Base-by-base conservation (phyloP, 2,329 filamentous ascomycete species). In the Fusarium lateritium region DNA sequence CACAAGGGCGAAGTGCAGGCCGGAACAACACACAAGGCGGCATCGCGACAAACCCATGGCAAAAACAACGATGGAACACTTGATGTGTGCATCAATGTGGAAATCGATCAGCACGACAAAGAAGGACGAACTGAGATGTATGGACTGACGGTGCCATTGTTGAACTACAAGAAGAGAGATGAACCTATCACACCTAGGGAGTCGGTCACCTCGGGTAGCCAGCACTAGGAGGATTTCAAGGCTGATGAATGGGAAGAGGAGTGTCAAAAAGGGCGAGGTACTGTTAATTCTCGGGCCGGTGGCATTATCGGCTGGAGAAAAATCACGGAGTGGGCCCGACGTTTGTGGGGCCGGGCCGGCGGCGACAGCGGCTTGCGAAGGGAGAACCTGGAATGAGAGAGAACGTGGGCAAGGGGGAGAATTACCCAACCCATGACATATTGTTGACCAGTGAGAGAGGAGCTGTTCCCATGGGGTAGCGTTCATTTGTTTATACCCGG, bases 1-100 rank as follows among this genome's bases (percentile, higher is more conserved):
- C 91, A 94, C 76, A 80, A 82, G 6, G 94, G 95, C 46, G 95
- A 98, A 77, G 80, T 89, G n/a, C 83, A 86, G 46, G 93, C 93
- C 1, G 95, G 95, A 5, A 94, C 94, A 1, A 83, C 81, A 31
- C 94, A 98, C 82, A 89, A 88, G 60, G 92, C 94, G 14, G 92
- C 93, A 0, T 77, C 81, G n/a, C 73, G 76, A 65, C 74, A 88
- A 78, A 76, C 87, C 75, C 79, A 90, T 79, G 82, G 91, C 69
- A 79, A 83, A 77, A 79, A 81, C 72, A 76, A 85, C 78, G 83
- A 91, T 81, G 85, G 86, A 73, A 83, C 88, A 11, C 85, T 99
- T 6, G 94, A 98, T 73, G 89, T 98, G 50, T 90, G 90, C 56
- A 88, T 99, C 73, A 92, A 94, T 59, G 90, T 98, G 68, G 96